A percentile compares a stretch with the other conserved stretches of the same genome.
Evolutionary conservation across 2,329 filamentous ascomycete species (phyloP).

Genomic region (Colletotrichum theobromicola): DNA sequence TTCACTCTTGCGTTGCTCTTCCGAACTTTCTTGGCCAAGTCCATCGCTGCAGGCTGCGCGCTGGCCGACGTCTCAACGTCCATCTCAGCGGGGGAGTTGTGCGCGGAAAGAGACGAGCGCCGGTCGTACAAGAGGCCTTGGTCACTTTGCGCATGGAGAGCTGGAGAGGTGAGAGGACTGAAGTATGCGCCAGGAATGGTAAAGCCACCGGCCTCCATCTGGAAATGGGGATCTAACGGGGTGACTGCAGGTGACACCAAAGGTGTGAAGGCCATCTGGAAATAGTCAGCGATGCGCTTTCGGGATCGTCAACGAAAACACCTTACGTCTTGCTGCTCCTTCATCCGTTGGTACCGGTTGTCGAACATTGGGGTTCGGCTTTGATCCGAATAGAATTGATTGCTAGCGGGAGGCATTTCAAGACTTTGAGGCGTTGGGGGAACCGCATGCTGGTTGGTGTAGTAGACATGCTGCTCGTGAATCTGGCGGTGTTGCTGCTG

Average conservation of each 20-base stretch:
- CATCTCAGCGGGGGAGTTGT: constrained; percentile 64
- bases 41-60: constrained; percentile 47
- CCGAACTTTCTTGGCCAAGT: constrained; percentile 55
- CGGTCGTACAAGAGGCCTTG: constrained; percentile 49
- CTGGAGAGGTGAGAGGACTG: constrained; percentile 82
- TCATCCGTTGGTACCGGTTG: constrained; percentile 64
- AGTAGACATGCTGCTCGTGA: constrained; percentile 57
- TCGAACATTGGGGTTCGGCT: constrained; percentile 68
- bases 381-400: constrained; percentile 65
- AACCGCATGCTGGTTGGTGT: constrained; percentile 63
- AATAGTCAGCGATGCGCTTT: constrained; percentile 30
- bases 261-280: constrained; percentile 77
- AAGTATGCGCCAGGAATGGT: constrained; percentile 77
- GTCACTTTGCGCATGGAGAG: constrained; percentile 74
- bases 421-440: constrained; percentile 84
- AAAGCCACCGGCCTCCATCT: constrained; percentile 60
- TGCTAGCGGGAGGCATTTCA: constrained; percentile 70
- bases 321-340: constrained; percentile 72
- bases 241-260: constrained; percentile 86
- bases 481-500: constrained; percentile 65
- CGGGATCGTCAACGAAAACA: not conserved
- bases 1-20: constrained; percentile 61
- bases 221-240: constrained; percentile 75
- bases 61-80: constrained; percentile 50
- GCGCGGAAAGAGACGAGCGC: constrained; percentile 44